A percentile compares a stretch with the other conserved stretches of the same genome.
Evolutionary conservation across 106 monocot species (phyloP).

Genomic region (Alisma plantagoaquatica): DNA sequence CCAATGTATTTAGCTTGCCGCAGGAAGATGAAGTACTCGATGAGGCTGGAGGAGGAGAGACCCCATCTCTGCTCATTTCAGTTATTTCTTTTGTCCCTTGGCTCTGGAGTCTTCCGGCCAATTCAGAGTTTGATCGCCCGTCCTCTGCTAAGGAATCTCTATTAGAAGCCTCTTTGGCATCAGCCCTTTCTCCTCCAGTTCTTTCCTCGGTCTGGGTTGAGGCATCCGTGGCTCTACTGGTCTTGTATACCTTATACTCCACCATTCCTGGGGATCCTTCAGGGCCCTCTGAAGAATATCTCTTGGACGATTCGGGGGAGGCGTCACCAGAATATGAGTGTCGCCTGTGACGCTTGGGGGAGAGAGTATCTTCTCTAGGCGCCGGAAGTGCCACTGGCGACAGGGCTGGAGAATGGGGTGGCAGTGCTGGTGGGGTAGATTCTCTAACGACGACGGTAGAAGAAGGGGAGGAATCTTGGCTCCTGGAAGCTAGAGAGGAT

Average conservation of each 20-base stretch:
- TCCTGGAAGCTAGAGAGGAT: constrained; percentile 3
- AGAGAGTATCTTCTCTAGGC: not conserved
- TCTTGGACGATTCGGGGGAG: not conserved
- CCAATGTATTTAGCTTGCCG: constrained; percentile 3
- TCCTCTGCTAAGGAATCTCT: not conserved
- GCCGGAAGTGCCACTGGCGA: not conserved
- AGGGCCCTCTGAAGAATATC: not conserved
- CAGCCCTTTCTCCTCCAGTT: not conserved
- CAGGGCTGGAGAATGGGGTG: not conserved
- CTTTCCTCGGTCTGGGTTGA: constrained; percentile 5
- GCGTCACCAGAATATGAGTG: not conserved
- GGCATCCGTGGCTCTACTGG: constrained; percentile 7
- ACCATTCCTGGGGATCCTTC: not conserved
- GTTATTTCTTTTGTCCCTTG: too few species aligned
- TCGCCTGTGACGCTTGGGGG: too few species aligned
- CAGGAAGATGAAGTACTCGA: not conserved
- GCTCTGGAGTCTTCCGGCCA: not conserved
- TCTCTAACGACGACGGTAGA: not conserved
- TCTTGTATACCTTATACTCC: constrained; percentile 3
- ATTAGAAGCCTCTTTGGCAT: not conserved
- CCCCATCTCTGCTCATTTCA: too few species aligned
- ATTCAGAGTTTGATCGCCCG: not conserved
- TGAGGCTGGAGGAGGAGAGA: too few species aligned
- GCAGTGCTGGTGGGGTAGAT: not conserved
- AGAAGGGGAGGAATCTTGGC: constrained; percentile 7